A percentile compares a stretch with the other conserved stretches of the same genome.
These are phyloP conservation scores for Plectosphaerella sp. DNA, from an alignment of 2,329 filamentous ascomycete genomes.

Conservation along the genomic window DNA sequence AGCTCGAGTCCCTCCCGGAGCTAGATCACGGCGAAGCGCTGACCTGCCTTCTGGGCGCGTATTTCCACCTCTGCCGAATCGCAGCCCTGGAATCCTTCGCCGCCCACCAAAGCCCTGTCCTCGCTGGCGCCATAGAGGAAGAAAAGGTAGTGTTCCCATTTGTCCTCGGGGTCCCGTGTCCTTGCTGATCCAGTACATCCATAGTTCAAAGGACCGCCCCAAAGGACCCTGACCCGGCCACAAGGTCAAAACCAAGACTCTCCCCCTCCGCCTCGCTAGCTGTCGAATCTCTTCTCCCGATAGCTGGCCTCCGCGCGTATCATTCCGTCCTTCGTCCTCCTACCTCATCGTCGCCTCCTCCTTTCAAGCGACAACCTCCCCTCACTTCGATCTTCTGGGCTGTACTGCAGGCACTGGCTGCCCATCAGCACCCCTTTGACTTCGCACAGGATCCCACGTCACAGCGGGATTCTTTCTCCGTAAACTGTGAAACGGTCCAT, in stretches of 20 bases:
- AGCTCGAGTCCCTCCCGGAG: background rate
- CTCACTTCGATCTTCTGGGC: slow-evolving; percentile 1
- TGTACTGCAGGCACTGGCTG: background rate
- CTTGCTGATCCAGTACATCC: slow-evolving; percentile 31
- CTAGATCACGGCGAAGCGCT: slow-evolving; percentile 24
- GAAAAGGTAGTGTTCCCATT: slow-evolving; percentile 27
- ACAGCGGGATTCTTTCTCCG: slow-evolving; percentile 5
- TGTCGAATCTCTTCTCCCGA: slow-evolving; percentile 33
- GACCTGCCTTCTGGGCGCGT: slow-evolving; percentile 35
- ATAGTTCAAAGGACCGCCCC: slow-evolving; percentile 13
- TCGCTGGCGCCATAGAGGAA: slow-evolving; percentile 7
- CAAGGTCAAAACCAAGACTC: slow-evolving; percentile 45
- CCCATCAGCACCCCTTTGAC: background rate
- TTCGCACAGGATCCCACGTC: background rate
- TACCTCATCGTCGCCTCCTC: background rate
- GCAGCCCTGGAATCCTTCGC: slow-evolving; percentile 30
- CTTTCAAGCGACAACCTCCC: background rate
- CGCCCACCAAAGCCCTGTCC: slow-evolving; percentile 37
- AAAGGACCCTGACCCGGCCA: background rate
- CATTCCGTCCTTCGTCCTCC: slow-evolving; percentile 20
- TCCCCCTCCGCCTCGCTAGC: slow-evolving; percentile 32
- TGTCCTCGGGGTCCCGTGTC: slow-evolving; percentile 24
- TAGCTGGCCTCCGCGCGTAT: slow-evolving; percentile 51
- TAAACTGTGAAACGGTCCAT: slow-evolving; percentile 11
- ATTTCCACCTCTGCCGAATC: slow-evolving; percentile 32